Evolutionary conservation across 106 monocot genomes (phyloP).

Genomic region (Triglochin maritima): DNA sequence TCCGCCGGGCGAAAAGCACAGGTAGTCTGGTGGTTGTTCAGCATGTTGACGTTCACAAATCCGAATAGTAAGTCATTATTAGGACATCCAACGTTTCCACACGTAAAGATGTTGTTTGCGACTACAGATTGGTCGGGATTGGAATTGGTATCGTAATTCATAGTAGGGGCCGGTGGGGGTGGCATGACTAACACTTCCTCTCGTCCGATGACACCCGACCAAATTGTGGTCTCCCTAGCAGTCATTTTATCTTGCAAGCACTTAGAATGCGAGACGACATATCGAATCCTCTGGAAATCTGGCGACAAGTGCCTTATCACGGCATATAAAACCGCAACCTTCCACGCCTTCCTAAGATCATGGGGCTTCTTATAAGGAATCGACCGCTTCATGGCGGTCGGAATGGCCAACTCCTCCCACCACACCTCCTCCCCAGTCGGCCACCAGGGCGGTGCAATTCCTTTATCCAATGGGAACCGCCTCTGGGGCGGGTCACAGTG

Average conservation of each 20-base stretch:
- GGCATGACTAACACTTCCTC: slow-evolving; percentile 55
- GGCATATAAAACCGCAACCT: slow-evolving; percentile 74
- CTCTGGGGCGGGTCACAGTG: slow-evolving; percentile 82
- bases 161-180: too few relatives aligned
- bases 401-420: slow-evolving; percentile 54
- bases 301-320: slow-evolving; percentile 96
- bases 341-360: slow-evolving; percentile 88
- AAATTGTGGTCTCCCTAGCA: slow-evolving; percentile 89
- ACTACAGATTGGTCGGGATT: too few relatives aligned
- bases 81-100: too few relatives aligned
- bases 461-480: slow-evolving; percentile 69
- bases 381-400: slow-evolving; percentile 13
- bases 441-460: slow-evolving; percentile 82
- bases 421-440: slow-evolving; percentile 73
- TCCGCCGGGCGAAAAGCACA: too few relatives aligned
- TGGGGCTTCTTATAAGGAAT: slow-evolving; percentile 61
- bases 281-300: slow-evolving; percentile 65
- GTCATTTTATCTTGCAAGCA: slow-evolving; percentile 95
- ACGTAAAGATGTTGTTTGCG: too few relatives aligned
- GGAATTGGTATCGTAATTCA: too few relatives aligned
- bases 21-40: too few relatives aligned
- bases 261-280: slow-evolving; percentile 65
- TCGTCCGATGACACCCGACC: slow-evolving; percentile 57
- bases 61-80: too few relatives aligned
- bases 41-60: too few relatives aligned